These are phyloP conservation scores for Meredithiella fracta DNA, from an alignment of 2,329 filamentous ascomycete species.

Conservation along the genomic window DNA sequence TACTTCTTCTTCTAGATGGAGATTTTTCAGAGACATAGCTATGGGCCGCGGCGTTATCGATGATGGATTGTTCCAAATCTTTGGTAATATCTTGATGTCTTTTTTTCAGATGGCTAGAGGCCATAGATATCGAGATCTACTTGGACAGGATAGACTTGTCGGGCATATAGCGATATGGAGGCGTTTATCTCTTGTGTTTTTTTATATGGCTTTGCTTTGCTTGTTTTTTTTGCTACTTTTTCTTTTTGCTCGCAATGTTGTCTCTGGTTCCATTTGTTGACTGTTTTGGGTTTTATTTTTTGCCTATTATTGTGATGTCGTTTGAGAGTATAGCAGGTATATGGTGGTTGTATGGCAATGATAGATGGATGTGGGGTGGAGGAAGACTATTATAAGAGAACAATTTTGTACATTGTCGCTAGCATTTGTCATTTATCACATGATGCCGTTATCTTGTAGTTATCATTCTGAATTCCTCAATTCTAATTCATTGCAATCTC, in stretches of 20 bases:
- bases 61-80: neutral
- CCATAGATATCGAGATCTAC: no score
- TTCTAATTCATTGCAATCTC: neutral
- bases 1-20: slow-evolving; percentile 80
- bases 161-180: no score
- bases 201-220: neutral
- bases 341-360: no score
- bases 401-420: neutral
- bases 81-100: neutral
- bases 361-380: no score
- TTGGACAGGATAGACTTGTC: no score
- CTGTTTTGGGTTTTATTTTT: neutral
- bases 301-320: neutral
- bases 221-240: neutral
- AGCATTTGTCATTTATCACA: neutral
- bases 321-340: no score
- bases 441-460: no score
- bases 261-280: slow-evolving; percentile 1
- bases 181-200: neutral
- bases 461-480: neutral
- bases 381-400: no score
- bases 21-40: neutral
- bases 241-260: neutral
- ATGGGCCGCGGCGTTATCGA: neutral
- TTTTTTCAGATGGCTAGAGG: no score